These are phyloP conservation scores for Misopates orontium DNA, from an alignment of 257 asterid genomes.

Conservation along the genomic window DNA sequence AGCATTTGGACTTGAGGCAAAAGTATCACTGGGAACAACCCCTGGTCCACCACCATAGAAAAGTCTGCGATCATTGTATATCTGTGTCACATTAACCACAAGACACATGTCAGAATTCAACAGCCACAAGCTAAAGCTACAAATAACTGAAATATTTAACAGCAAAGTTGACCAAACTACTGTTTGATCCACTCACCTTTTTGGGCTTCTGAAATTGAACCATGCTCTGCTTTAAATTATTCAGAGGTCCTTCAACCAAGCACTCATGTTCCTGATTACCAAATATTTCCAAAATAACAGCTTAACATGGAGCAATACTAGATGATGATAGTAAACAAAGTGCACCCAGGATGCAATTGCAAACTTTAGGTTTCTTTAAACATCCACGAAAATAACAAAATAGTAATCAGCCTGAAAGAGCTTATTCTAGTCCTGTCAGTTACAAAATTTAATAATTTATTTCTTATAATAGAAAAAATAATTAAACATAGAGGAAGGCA, in stretches of 20 bases:
- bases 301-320: neutral
- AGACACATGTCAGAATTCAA: constrained; percentile 28
- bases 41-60: constrained; percentile 94
- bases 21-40: constrained; percentile 64
- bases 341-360: neutral
- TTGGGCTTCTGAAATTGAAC: constrained; percentile 99
- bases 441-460: constrained; percentile 16
- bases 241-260: constrained; percentile 98
- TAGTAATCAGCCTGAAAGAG: constrained; percentile 20
- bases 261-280: constrained; percentile 83
- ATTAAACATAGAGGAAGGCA: constrained; percentile 17
- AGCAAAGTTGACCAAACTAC: constrained; percentile 10
- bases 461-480: constrained; percentile 5
- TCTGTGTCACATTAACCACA: constrained; percentile 50
- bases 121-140: neutral
- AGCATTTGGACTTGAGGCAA: constrained; percentile 55
- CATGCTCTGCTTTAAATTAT: constrained; percentile 98
- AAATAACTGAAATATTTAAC: neutral
- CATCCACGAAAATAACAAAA: constrained; percentile 14
- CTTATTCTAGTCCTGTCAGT: constrained; percentile 15
- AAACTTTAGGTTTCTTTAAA: constrained; percentile 3
- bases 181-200: constrained; percentile 51
- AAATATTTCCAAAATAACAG: constrained; percentile 22
- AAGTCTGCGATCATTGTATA: constrained; percentile 86
- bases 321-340: neutral